Conservation (phyloP, 345 rosid genomes). For the Pistacia vera region DNA sequence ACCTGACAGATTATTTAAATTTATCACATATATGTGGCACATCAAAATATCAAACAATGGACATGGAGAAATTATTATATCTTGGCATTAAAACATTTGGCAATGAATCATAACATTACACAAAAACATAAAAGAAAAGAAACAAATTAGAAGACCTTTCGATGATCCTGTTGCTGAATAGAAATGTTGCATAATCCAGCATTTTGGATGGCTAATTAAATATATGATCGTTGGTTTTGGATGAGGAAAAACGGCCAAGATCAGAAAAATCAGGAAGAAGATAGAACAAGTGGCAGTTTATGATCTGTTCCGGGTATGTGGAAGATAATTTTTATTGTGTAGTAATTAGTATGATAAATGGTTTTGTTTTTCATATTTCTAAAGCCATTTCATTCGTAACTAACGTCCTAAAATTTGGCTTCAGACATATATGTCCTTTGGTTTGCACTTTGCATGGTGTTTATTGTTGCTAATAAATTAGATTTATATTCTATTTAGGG, state of each 20-base stretch:
- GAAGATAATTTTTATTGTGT: too few relatives aligned
- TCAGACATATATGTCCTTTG: neutral
- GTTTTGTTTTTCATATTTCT: neutral
- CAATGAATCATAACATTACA: neutral
- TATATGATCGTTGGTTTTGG: neutral
- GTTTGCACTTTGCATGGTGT: neutral
- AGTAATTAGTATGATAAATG: too few relatives aligned
- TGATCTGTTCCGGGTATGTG: too few relatives aligned
- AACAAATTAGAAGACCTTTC: neutral
- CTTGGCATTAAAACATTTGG: neutral
- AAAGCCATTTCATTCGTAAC: neutral
- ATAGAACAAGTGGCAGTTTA: too few relatives aligned
- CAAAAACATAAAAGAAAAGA: neutral
- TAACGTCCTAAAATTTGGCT: neutral
- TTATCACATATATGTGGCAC: too few relatives aligned
- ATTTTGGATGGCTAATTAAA: conserved; percentile 9
- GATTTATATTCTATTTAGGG: neutral
- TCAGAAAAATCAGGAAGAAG: neutral
- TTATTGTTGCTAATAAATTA: neutral
- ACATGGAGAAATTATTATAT: neutral
- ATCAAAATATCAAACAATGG: neutral
- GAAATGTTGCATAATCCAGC: conserved; percentile 10
- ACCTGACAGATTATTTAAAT: neutral
- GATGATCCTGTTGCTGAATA: neutral
- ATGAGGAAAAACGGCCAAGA: neutral